These are phyloP conservation scores for Syzygium aromaticum DNA, from an alignment of 345 rosid species.

Conservation along the genomic window DNA sequence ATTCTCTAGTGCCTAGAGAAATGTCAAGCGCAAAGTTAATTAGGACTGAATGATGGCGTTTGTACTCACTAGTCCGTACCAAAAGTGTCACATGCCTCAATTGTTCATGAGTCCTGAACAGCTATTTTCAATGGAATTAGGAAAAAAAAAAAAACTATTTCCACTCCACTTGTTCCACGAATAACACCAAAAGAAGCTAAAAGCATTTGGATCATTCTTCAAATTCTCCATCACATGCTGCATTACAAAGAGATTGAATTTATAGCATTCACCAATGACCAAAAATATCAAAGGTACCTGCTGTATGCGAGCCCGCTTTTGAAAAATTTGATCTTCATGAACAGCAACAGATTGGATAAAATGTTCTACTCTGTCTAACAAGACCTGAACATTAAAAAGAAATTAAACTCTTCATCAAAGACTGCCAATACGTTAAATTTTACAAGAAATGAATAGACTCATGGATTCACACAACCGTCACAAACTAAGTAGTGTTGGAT, in stretches of 20 bases:
- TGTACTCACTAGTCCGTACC: background rate
- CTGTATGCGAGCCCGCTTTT: conserved; percentile 87
- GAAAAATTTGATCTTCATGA: conserved; percentile 90
- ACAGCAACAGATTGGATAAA: conserved; percentile 80
- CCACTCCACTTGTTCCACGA: background rate
- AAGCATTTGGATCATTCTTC: background rate
- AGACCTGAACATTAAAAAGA: conserved; percentile 32
- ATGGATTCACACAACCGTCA: background rate
- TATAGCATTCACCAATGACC: background rate
- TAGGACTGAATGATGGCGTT: background rate
- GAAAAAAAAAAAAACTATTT: background rate
- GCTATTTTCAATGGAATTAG: background rate
- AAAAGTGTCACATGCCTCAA: background rate
- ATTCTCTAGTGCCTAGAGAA: conserved; percentile 55
- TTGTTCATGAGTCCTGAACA: background rate
- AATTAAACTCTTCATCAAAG: background rate
- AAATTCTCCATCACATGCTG: background rate
- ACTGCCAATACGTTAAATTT: background rate
- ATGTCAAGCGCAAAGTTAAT: background rate
- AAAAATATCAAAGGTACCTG: conserved; percentile 30
- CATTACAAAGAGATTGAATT: background rate
- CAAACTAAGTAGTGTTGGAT: background rate
- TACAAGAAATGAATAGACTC: background rate
- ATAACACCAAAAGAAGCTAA: background rate
- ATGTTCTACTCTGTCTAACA: conserved; percentile 25